Base-by-base conservation (phyloP, 202 grass and related monocot genomes). In the Miscanthus sacchariflorus region DNA sequence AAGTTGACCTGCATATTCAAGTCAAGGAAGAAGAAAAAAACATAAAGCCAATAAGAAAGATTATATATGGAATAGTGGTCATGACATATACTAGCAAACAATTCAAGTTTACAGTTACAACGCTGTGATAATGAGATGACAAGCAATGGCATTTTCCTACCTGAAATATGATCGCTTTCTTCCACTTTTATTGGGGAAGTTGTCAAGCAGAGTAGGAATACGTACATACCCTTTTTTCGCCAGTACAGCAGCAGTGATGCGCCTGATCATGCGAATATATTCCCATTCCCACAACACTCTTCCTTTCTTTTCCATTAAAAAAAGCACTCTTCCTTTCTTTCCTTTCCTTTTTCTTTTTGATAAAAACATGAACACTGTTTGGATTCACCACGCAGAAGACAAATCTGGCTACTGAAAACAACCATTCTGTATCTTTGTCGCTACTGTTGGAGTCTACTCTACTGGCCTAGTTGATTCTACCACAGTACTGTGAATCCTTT, bases 351-450 rank as follows among this genome's bases (percentile, higher is more conserved):
- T 58, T 58, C 3, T 10, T 61, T 61, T 61, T 59, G 8, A 61
- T 1, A 9, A 61, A 61, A 69, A 36, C 74, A 87, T 40, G 35
- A 75, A 66, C 23, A 69, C 79, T 68, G 27, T 75, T 73, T 79
- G 4, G 10, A 61, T 24, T 25, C 56, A 80, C 68, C 83, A 84
- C 43, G 49, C 49, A 63, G 38, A 63, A 72, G 50, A 49, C 75
- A 75, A 52, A 48, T 63, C 33, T 69, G 81, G 76, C 76, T 64
- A 5, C 69, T 24, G 69, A 91, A 69, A 70, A 79, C 46, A 70
- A 88, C 76, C 17, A 50, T 42, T 84, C 59, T 87, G 59, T 83
- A 84, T 80, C 59, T 14, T 19, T 87, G 59, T 87, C 75, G 2
- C 58, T 6, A 68, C 44, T 21, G 23, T 58, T 35, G 46, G 25